A percentile compares a stretch with the other conserved stretches of the same genome.
Conservation (phyloP, 2,329 filamentous ascomycete genomes). For the Elsinoe necatrix region DNA sequence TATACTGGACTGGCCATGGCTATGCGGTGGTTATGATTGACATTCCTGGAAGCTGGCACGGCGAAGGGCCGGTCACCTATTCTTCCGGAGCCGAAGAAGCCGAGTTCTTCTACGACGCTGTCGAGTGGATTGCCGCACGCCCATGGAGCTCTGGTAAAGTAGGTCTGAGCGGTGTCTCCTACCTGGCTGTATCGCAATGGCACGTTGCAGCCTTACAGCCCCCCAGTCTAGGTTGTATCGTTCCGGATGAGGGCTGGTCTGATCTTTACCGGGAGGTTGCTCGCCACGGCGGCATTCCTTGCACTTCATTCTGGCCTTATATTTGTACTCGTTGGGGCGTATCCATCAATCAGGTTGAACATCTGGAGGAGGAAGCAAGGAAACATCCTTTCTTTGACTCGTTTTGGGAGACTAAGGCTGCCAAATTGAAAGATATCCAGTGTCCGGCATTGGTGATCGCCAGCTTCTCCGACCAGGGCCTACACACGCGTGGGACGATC, state of each 20-base stretch:
- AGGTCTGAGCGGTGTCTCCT: conserved; percentile 35
- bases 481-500: no score
- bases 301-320: no score
- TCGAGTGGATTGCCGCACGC: conserved; percentile 32
- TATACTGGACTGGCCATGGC: conserved; percentile 16
- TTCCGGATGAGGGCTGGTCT: conserved; percentile 35
- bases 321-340: no score
- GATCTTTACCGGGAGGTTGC: conserved; percentile 35
- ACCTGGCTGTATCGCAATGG: conserved; percentile 34
- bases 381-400: no score
- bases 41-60: conserved; percentile 22
- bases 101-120: conserved; percentile 36
- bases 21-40: conserved; percentile 26
- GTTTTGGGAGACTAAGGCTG: no score
- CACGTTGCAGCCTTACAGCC: conserved; percentile 32
- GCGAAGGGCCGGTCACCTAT: conserved; percentile 22
- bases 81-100: conserved; percentile 27
- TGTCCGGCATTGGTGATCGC: no score
- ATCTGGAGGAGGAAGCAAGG: no score
- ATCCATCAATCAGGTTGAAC: no score
- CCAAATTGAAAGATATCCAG: no score
- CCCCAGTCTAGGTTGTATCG: conserved; percentile 32
- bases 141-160: conserved; percentile 35
- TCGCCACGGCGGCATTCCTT: no score
- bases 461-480: no score